A percentile compares a stretch with the other conserved stretches of the same genome.
These are phyloP conservation scores for Phaeolepiota aurea DNA, from an alignment of 768 basidiomycete genomes.

Conservation along the genomic window DNA sequence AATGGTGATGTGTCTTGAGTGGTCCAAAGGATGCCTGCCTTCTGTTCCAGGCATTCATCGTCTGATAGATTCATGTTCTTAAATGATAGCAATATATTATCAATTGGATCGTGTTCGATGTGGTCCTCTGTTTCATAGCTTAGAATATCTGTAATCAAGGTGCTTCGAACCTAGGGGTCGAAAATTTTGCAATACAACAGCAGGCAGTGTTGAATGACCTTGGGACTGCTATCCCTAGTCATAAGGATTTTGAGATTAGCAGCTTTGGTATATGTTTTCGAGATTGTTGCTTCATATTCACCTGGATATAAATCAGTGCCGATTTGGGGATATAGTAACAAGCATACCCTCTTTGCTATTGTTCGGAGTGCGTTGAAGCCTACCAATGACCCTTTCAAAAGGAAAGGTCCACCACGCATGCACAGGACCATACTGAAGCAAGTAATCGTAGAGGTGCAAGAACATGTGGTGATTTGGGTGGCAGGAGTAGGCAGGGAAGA, in stretches of 20 bases:
- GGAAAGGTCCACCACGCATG: conserved; percentile 31
- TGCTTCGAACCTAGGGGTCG: neutral
- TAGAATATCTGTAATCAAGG: neutral
- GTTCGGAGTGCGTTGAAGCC: conserved; percentile 20
- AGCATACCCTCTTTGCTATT: conserved; percentile 17
- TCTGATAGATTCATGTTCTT: neutral
- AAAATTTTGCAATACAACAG: neutral
- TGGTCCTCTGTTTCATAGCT: too few relatives aligned
- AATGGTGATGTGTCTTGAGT: neutral
- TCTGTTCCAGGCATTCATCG: too few relatives aligned
- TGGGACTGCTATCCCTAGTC: neutral
- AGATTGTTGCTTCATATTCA: conserved; percentile 10
- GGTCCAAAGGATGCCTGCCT: neutral
- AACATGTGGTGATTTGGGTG: conserved; percentile 20
- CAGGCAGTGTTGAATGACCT: neutral
- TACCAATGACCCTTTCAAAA: conserved; percentile 26
- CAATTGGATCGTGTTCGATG: too few relatives aligned
- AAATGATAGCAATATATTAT: neutral
- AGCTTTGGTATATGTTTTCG: neutral
- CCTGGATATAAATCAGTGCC: neutral
- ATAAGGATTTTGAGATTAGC: neutral
- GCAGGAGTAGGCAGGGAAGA: conserved; percentile 18
- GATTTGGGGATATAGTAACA: conserved; percentile 2
- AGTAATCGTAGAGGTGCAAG: conserved; percentile 18
- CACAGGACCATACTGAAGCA: conserved; percentile 23